Evolutionary conservation across 352 stramenopile species (phyloP).

Genomic region (Globisporangium middletonii): DNA sequence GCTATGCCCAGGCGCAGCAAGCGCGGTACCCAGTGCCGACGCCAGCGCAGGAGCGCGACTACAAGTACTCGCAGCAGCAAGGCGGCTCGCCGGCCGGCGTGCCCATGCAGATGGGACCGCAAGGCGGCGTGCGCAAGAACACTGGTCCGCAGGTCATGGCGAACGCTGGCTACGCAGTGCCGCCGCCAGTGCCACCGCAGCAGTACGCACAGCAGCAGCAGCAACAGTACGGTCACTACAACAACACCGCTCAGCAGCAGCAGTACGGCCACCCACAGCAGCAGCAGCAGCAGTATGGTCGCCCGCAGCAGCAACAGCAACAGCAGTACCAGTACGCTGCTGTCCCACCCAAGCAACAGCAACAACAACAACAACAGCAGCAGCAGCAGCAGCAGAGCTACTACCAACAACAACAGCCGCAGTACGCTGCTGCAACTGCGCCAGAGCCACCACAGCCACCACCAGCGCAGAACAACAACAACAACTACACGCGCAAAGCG

Average conservation of each 20-base stretch:
- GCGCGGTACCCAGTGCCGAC: constrained; percentile 21
- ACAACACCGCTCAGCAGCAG: constrained; percentile 1
- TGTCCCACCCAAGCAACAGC: constrained; percentile 8
- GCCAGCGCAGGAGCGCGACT: constrained; percentile 12
- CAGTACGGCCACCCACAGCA: constrained; percentile 17
- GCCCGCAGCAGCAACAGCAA: constrained; percentile 6
- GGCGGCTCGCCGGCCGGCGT: constrained; percentile 10
- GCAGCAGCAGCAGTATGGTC: constrained; percentile 1
- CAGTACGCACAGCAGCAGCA: constrained; percentile 10
- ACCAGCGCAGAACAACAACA: constrained; percentile 5
- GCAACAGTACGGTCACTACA: constrained; percentile 11
- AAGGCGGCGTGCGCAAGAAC: constrained; percentile 17
- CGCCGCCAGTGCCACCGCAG: constrained; percentile 10
- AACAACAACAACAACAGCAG: constrained; percentile 6
- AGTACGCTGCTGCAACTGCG: constrained; percentile 1
- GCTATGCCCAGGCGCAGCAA: constrained; percentile 45
- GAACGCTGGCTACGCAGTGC: constrained; percentile 24
- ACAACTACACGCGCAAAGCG: constrained; percentile 13
- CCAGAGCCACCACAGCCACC: constrained; percentile 12
- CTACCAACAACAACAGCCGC: constrained; percentile 6
- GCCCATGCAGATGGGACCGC: constrained; percentile 8
- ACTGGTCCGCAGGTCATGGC: constrained; percentile 34
- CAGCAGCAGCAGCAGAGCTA: constrained; percentile 8
- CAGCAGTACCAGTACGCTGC: constrained; percentile 20
- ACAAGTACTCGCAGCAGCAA: constrained; percentile 30